Evolutionary conservation across 371 early-diverging fungal genomes (phyloP).

Genomic region (Syncephalis fuscata): DNA sequence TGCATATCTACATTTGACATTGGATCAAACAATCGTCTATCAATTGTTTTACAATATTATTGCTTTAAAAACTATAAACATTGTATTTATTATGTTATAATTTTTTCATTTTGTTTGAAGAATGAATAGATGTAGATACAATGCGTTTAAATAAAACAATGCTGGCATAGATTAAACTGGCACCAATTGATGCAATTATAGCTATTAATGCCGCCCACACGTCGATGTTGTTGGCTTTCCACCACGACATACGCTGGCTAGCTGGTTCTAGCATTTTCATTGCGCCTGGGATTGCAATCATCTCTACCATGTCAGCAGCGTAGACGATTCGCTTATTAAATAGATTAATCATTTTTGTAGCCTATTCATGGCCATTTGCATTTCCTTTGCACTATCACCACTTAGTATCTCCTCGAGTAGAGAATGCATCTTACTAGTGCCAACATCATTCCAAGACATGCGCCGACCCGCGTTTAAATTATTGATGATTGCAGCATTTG

Average conservation of each 20-base stretch:
- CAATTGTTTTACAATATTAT: too few species aligned
- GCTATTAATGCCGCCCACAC: conserved; percentile 2
- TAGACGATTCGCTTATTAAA: not conserved
- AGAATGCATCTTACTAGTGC: not conserved
- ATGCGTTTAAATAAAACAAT: not conserved
- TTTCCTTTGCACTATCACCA: not conserved
- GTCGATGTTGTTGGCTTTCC: not conserved
- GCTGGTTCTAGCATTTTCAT: not conserved
- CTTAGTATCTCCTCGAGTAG: not conserved
- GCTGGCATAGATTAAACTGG: not conserved
- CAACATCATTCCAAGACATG: not conserved
- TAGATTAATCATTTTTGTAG: not conserved
- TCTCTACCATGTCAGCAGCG: not conserved
- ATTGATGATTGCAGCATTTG: not conserved
- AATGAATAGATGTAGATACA: too few species aligned
- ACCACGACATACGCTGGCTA: not conserved
- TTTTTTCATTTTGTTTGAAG: too few species aligned
- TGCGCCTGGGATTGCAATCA: not conserved
- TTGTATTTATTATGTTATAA: too few species aligned
- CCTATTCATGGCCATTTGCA: not conserved
- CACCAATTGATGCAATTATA: too few species aligned
- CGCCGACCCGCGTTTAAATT: not conserved
- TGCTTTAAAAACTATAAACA: too few species aligned
- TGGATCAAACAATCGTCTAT: too few species aligned
- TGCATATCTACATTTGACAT: too few species aligned